Base-by-base conservation (phyloP, 2,329 filamentous ascomycete species). In the Helotiales sp. region DNA sequence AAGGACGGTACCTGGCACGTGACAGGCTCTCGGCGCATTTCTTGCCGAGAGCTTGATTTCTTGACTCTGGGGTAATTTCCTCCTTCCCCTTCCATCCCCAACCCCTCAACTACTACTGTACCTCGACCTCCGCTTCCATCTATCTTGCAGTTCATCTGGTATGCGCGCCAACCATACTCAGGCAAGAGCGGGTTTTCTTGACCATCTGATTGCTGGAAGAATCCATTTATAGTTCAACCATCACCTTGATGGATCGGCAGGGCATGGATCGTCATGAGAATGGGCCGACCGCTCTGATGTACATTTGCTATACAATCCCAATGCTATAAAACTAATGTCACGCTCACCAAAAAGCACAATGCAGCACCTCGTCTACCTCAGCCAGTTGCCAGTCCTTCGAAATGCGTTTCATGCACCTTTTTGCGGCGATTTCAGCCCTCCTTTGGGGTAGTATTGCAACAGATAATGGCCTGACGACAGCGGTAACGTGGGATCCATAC, bases 401-500 rank as follows among this genome's bases (percentile, higher is more conserved):
- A 58, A 75, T 75, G 72, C 70, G 68, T 32, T 60, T 75, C 50
- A 63, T 69, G 10, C 59, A 67, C 57, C 64, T 77, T 40, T 65
- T 77, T 43, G 55, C 66, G 6, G 66, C 70, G 50, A 57, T 77
- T 20, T 70, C 58, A 11, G 59, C 71, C 34, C 64, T 75, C 3
- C 63, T 76, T 24, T 76, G 71, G 65, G 67, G 70, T n/a, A 70
- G 69, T 6, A 55, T 61, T 64, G 77, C 76, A n/a, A 81, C 79
- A 3, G 77, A 79, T 61, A 78, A 83, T 73, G 80, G 78, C 37
- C 77, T 81, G 63, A 80, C 78, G 11, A 78, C 81, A 20, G 73
- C 79, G 1, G 84, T 86, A 3, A 78, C 80, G 2, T 86, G 84
- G 85, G 84, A 86, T 69, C 77, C 80, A 50, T 84, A 85, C 69